These are phyloP conservation scores for Talaromyces albobiverticillius DNA, from an alignment of 2,329 filamentous ascomycete genomes.

Conservation along the genomic window DNA sequence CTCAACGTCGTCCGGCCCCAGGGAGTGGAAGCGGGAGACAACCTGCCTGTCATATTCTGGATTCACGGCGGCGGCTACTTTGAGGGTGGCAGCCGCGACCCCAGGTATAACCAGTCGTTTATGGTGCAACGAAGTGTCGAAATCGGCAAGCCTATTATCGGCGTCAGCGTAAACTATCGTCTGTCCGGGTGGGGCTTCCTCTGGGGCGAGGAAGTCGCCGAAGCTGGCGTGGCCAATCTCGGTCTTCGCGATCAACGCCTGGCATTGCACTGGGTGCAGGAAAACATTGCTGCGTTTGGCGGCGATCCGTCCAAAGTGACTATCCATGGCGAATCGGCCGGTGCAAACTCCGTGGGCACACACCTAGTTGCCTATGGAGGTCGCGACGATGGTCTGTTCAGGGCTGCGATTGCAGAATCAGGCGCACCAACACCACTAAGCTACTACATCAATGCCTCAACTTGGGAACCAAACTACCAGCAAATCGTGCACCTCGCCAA, in stretches of 20 bases:
- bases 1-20: slow-evolving; percentile 60
- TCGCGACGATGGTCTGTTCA: slow-evolving; percentile 72
- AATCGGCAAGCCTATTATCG: slow-evolving; percentile 41
- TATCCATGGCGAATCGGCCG: slow-evolving; percentile 52
- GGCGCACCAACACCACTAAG: slow-evolving; percentile 62
- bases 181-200: slow-evolving; percentile 37
- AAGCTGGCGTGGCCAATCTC: slow-evolving; percentile 37
- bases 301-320: slow-evolving; percentile 52
- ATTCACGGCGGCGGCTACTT: slow-evolving; percentile 51
- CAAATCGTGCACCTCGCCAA: slow-evolving; percentile 31
- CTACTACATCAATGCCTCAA: slow-evolving; percentile 64
- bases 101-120: slow-evolving; percentile 32
- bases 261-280: slow-evolving; percentile 57
- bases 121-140: slow-evolving; percentile 40
- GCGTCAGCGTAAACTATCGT: slow-evolving; percentile 50
- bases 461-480: slow-evolving; percentile 42
- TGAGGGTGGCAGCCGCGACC: slow-evolving; percentile 33
- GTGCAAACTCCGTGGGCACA: slow-evolving; percentile 56
- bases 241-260: slow-evolving; percentile 55
- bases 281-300: slow-evolving; percentile 55
- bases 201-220: slow-evolving; percentile 8
- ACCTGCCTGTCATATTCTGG: slow-evolving; percentile 38
- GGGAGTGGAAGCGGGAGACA: slow-evolving; percentile 43
- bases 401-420: slow-evolving; percentile 74
- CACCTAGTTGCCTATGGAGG: slow-evolving; percentile 74